Base-by-base conservation (phyloP, 1,284 basidiomycete species). In the Mycena citricolor region DNA sequence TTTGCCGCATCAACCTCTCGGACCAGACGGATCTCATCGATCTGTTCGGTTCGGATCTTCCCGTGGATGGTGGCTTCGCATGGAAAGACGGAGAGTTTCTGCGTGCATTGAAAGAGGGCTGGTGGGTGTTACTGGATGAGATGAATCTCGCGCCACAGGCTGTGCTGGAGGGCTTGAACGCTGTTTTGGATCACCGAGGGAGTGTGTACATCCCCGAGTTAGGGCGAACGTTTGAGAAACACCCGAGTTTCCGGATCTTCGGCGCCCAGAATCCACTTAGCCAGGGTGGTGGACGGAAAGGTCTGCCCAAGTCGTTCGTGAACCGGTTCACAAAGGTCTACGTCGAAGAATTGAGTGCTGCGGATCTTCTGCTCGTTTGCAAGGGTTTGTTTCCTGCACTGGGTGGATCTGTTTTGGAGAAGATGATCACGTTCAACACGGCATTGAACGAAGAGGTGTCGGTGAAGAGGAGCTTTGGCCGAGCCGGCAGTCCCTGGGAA, bases 81-180 rank as follows among this genome's bases (percentile, higher is more conserved):
- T 99, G 97, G 97, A 91, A 87, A 60, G 93, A 98, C 54, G 97
- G 95, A 0, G 94, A 97, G 38, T 99, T 99, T 62, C 74, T 99
- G 39, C 82, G 80, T 51, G 95, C 97, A 0, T 74, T 99, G 70
- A 92, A 93, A 65, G 80, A 86, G 46, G 97, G 97, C 4, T 83
- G 91, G 55, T 98, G 94, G 94, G 95, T 99, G 5, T 76, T 99
- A 12, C 77, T 99, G 6, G 97, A 99, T 66, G 97, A 99, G 67
- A 98, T 98, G 94, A 98, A 98, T 61, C 76, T 98, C 14, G 95
- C 94, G 1, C 93, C 94, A 20, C 92, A 95, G 63, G 86, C 97
- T 1, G 90, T 99, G 5, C 80, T 99, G 2, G 97, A 99, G 67
- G 97, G 97, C 35, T 79, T 99, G 34, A 99, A 99, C 61, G 94